Evolutionary conservation across 2,329 filamentous ascomycete species (phyloP), one percentile per base, ranked within the genome.

Genomic region (Aspergillus fructus): DNA sequence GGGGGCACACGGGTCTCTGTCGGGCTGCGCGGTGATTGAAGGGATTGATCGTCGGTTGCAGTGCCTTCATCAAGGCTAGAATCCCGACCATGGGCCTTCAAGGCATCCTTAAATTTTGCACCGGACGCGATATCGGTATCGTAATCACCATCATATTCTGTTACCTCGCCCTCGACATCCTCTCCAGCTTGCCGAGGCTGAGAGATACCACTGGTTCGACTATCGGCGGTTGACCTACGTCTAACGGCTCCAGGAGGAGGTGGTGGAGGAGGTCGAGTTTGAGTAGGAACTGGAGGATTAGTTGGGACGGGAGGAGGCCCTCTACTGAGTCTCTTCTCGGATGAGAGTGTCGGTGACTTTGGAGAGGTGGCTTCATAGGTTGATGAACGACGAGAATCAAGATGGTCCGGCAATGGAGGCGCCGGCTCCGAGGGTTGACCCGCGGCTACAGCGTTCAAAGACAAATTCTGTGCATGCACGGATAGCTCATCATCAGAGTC

Each of bases 101-200:
- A 76, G 1, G 93, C 93, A 76, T 96, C 93, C 75, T 96, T 97
- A 74, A 96, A 91, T 55, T 90, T 91, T n/a, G 86, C 91, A 9
- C 91, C 89, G n/a, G 93, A 91, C 2, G 89, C 93, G 70, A 97
- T 97, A 71, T 97, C 94, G 6, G 94, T 97, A 66, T 97, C 94
- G 71, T 97, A 97, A 70, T 97, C 94, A 6, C 93, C 94, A 71
- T 99, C 94, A 69, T 97, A 97, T 69, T 97, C 93, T 0, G 91
- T 96, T 34, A 91, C 83, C 68, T 96, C 92, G 58, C 89, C 91
- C 58, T 89, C 88, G 24, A 86, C 87, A 13, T 88, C 87, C 41
- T 83, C 76, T 77, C 82, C 59, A 78, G 78, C 56, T 77, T 60
- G 81, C 69, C 54, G 75, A 54, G 76, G 74, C 15, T 82, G 76